Base-by-base conservation (phyloP, 306 rosid genomes). In the Rosa persica region DNA sequence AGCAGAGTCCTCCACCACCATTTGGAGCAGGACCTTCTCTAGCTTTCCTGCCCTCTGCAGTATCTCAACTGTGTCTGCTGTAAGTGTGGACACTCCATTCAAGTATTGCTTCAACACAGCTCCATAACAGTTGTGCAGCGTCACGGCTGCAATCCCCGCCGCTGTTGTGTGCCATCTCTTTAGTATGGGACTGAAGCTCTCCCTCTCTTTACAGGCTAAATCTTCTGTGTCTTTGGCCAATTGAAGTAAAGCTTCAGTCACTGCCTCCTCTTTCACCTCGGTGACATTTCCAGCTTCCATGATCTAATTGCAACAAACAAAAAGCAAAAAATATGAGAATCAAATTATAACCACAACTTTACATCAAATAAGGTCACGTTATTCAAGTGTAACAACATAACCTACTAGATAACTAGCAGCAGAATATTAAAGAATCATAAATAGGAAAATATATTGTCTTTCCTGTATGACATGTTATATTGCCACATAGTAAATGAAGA, bases 161-260 rank as follows among this genome's bases (percentile, higher is more conserved):
- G 98, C 87, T 8, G 79, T 80, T 60, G 89, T 23, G 78, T 87
- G 90, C 94, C 96, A 95, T 86, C 81, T 93, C 83, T 78, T 90
- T 19, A 93, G 78, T 16, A 86, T 85, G 62, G 94, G 90, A 80
- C 90, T 95, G 42, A 80, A 95, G 80, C 79, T 83, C 51, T 90
- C 96, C 84, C 94, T 89, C 88, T 95, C 99, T 77, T 81, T 95
- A 73, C 75, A 49, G 39, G 98, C 94, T 74, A 91, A 87, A 11
- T 85, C 88, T 62, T 95, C 98, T 5, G 94, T 95, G 65, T 93
- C 97, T 78, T 91, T 83, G 12, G 99, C 98, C 75, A 95, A 71
- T 22, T 88, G 88, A 79, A 91, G 81, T 57, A 95, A 64, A 48
- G 84, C 80, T 54, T 83, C 85, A 34, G 84, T 84, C 49, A 78